Evolutionary conservation across 2,329 filamentous ascomycete genomes (phyloP), one percentile per base, ranked within the genome.

Genomic region (Sclerotinia spermophila): DNA sequence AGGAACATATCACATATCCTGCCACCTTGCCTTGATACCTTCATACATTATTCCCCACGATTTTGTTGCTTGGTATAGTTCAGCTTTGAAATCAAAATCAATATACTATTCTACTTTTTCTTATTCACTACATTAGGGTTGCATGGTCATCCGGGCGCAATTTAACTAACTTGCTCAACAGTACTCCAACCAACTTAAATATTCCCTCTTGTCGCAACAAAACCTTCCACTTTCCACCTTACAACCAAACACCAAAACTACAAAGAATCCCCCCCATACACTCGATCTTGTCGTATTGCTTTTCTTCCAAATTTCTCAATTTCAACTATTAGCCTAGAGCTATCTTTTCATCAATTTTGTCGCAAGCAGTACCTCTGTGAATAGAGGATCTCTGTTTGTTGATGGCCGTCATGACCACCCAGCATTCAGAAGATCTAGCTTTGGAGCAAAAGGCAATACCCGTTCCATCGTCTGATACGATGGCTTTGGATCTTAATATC

Each of bases 351-450:
- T 42, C 44, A 42, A n/a, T 62, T 53, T 62, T 66, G 72, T 67
- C 72, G 27, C 56, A 62, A 61, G 42, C 56, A 68, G n/a, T 62
- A 19, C 76, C 73, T 73, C 74, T 73, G 56, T 48, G 40, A 38
- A 60, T 61, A 71, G 73, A 74, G 73, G 73, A 68, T 68, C 56
- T 74, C 74, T 75, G 74, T 75, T 76, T 78, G 80, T 83, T 81
- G 81, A 84, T 83, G 81, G 83, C 84, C 83, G 82, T 82, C 77
- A 87, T 87, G 85, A 83, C 85, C 73, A 85, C 85, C 75, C 67
- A 68, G 44, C 82, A 70, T 73, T 71, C 78, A 71, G 77, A 78
- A 71, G 74, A 76, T 60, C 75, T 77, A 69, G 74, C 79, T 62
- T 75, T 82, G 77, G 85, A 86, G 77, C 80, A 84, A 77, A 89